A percentile compares a stretch with the other conserved stretches of the same genome.
These are phyloP conservation scores for Tilletia indica DNA, from an alignment of 1,284 basidiomycete species.

Conservation along the genomic window DNA sequence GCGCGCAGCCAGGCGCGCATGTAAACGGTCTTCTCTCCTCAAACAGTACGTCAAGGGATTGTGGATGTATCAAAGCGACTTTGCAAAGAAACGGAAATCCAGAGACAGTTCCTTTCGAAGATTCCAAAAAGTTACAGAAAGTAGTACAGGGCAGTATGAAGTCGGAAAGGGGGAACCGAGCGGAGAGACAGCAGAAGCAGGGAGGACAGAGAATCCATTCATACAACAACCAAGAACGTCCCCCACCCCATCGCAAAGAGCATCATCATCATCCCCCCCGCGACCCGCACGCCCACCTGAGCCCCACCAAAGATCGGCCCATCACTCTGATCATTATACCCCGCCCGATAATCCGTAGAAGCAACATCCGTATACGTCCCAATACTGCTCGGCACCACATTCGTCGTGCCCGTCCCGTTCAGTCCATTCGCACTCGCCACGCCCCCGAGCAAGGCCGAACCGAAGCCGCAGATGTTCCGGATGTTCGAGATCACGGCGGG, in stretches of 20 bases:
- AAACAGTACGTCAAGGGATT: too few species aligned
- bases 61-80: too few species aligned
- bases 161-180: too few species aligned
- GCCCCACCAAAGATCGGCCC: conserved; percentile 4
- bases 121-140: too few species aligned
- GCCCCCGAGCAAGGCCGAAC: conserved; percentile 35
- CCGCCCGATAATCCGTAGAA: conserved; percentile 23
- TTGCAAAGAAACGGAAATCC: too few species aligned
- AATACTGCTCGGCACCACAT: background rate
- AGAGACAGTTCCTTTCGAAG: too few species aligned
- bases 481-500: conserved; percentile 33
- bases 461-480: conserved; percentile 40
- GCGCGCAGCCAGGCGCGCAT: too few species aligned
- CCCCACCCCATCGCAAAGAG: background rate
- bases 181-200: too few species aligned
- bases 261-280: background rate
- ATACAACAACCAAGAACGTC: too few species aligned
- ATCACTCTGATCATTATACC: background rate
- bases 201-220: too few species aligned
- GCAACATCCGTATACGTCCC: conserved; percentile 35
- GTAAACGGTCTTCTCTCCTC: too few species aligned
- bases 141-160: too few species aligned
- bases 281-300: background rate
- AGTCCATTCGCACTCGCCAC: conserved; percentile 33
- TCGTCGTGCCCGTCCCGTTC: conserved; percentile 24